Base-by-base conservation (phyloP, 495 filamentous ascomycete species). In the Aspergillus funiculosus region DNA sequence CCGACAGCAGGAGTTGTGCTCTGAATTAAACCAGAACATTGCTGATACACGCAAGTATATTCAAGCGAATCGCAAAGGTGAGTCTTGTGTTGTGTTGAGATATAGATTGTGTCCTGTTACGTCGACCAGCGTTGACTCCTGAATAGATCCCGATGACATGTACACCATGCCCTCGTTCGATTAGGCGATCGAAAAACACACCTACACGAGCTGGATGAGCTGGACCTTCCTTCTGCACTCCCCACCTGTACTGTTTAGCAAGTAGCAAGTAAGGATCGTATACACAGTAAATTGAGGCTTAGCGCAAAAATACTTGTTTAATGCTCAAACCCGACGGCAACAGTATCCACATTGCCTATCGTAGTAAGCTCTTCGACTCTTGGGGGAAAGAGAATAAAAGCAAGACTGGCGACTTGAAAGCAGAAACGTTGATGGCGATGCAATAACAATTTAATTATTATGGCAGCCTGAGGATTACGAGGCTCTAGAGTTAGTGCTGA, bases 21-120 rank as follows among this genome's bases (percentile, higher is more conserved):
- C 60, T 15, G 69, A 79, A 47, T 43, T 86, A 10, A 58, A 68
- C 32, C 67, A 71, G 35, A 60, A 69, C 34, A 69, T 83, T 21
- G 54, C 61, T 15, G 70, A 75, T 43, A 68, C 77, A 34, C 68
- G 70, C 48, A 69, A 72, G 51, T 83, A 77, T 51, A 84, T 87
- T 45, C 41, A 70, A 42, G 61, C 59, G 13, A 58, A 77, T 26
- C 73, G 74, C 1, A 69, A 74, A 54, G 75, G 73, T 73, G 46
- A 58, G 63, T 54, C 11, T 10, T 5, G 8, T 28, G n/a, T n/a
- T n/a, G n/a, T 11, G 1, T n/a, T 21, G 4, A 21, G 31, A 3
- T 40, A 22, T 38, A 51, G 25, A 52, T 24, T 40, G 13, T 21
- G 10, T 44, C 25, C 6, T 38, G 5, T 27, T 18, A 24, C 2